Conservation (phyloP, 345 rosid genomes). For the Populus simonii region DNA sequence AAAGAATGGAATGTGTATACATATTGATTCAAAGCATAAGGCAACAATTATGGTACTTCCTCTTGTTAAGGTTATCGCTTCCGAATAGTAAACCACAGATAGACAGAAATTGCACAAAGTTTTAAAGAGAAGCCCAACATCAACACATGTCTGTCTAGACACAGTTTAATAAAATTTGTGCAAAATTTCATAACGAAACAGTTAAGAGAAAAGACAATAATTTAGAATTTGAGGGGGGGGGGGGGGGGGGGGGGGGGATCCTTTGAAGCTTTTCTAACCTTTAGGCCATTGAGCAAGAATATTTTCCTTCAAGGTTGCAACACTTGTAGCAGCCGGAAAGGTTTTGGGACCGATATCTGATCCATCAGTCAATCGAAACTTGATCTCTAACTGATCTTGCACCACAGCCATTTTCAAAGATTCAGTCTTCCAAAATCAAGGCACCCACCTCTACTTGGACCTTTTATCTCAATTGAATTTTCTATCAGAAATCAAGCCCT, state of each 20-base stretch:
- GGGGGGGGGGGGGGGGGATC: background rate
- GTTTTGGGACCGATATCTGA: constrained; percentile 90
- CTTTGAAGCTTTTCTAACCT: constrained; percentile 45
- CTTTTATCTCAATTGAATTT: constrained; percentile 19
- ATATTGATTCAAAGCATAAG: background rate
- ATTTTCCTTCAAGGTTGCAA: constrained; percentile 84
- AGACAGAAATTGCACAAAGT: background rate
- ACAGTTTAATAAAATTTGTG: background rate
- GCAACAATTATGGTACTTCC: background rate
- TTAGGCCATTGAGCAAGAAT: constrained; percentile 93
- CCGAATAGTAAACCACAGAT: background rate
- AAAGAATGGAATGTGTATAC: background rate
- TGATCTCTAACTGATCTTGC: constrained; percentile 84
- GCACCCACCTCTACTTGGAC: constrained; percentile 17
- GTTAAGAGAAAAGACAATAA: background rate
- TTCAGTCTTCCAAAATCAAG: constrained; percentile 16
- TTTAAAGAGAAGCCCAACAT: background rate
- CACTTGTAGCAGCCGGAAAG: constrained; percentile 82
- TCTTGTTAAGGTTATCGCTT: background rate
- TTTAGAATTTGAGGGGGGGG: background rate
- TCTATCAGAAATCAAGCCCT: constrained; percentile 18
- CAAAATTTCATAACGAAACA: constrained; percentile 8
- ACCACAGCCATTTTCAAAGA: constrained; percentile 62
- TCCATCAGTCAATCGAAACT: constrained; percentile 87
- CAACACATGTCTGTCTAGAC: background rate